Conservation (phyloP, 2,329 filamentous ascomycete species). For the Hymenoscyphus infarciens region DNA sequence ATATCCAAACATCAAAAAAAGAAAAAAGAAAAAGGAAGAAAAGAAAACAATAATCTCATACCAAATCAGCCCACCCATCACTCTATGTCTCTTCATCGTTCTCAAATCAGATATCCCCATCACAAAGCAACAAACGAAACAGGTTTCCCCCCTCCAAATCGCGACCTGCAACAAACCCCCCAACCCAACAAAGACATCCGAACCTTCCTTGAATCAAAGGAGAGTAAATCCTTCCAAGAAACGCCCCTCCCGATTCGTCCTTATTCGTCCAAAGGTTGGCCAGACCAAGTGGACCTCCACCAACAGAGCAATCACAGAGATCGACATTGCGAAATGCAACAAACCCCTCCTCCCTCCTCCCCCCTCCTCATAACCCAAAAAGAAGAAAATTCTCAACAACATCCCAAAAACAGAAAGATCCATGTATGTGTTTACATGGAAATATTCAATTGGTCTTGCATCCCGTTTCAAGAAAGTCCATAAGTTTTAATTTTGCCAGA, state of each 20-base stretch:
- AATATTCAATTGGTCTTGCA: neutral
- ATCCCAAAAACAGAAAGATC: neutral
- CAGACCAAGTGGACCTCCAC: neutral
- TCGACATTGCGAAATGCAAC: conserved; percentile 4
- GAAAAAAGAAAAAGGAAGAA: no score
- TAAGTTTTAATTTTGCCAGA: neutral
- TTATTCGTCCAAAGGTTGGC: neutral
- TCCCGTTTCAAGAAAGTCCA: neutral
- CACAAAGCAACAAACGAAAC: neutral
- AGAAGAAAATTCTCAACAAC: neutral
- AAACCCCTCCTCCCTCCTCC: neutral
- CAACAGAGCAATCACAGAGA: neutral
- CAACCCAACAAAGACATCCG: neutral
- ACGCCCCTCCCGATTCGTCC: neutral
- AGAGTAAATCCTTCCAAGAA: neutral
- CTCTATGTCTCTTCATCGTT: neutral
- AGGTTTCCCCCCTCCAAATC: neutral
- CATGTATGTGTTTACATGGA: neutral
- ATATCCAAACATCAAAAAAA: no score
- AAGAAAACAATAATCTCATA: no score
- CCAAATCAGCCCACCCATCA: no score
- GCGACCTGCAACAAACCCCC: neutral
- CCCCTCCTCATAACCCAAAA: neutral
- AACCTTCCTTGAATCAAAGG: no score
- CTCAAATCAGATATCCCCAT: neutral